phyloP scores from a whole-genome alignment of 1,284 basidiomycete species.

The Bjerkandera adusta region DNA sequence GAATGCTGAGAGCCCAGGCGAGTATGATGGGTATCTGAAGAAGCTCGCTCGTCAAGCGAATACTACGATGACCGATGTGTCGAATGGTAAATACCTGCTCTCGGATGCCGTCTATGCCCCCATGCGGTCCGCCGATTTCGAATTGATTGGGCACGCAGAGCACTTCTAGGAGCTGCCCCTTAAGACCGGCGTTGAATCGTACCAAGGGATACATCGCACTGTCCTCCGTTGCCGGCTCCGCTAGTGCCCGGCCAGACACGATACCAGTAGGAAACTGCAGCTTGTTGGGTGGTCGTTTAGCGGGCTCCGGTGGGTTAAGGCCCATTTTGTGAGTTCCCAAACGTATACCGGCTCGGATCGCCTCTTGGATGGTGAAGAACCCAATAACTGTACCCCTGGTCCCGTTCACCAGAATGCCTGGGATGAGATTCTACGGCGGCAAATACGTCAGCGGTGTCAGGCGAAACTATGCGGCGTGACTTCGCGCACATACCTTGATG shows the following conservation, averaged over 20 bases:
- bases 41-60: not conserved
- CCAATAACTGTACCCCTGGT: constrained; percentile 76
- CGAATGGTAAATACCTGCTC: constrained; percentile 35
- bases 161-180: constrained; percentile 22
- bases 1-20: constrained; percentile 75
- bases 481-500: constrained; percentile 51
- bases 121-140: constrained; percentile 47
- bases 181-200: too few relatives aligned
- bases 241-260: too few relatives aligned
- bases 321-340: not conserved
- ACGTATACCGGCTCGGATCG: too few relatives aligned
- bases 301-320: too few relatives aligned
- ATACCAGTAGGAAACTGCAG: too few relatives aligned
- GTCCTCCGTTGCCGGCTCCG: too few relatives aligned
- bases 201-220: too few relatives aligned
- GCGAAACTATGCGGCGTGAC: not conserved
- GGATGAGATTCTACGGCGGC: constrained; percentile 15
- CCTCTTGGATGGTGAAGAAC: too few relatives aligned
- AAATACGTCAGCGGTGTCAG: not conserved
- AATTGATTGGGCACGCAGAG: constrained; percentile 48
- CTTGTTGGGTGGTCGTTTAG: too few relatives aligned
- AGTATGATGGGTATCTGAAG: constrained; percentile 66
- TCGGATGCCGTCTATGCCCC: constrained; percentile 45
- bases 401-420: constrained; percentile 64
- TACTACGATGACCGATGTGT: too few relatives aligned